Evolutionary conservation across 768 basidiomycete genomes (phyloP).

Genomic region (Gymnopilus dilepis): DNA sequence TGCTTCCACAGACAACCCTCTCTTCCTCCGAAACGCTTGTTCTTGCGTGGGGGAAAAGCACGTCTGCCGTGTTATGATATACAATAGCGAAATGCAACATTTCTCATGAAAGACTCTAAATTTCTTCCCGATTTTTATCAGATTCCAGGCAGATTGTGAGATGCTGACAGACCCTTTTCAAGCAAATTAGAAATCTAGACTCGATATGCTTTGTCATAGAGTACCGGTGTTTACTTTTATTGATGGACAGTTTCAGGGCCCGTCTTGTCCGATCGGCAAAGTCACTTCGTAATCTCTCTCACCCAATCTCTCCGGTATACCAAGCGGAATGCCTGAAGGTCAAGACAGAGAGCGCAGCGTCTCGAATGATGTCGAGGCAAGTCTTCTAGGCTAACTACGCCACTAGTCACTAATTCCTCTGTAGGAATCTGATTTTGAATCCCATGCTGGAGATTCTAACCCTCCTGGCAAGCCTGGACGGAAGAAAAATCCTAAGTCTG

Average conservation of each 20-base stretch:
- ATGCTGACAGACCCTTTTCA: too few species aligned
- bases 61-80: too few species aligned
- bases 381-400: conserved; percentile 14
- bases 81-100: too few species aligned
- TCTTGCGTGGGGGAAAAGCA: too few species aligned
- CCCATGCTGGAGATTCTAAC: conserved; percentile 47
- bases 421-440: conserved; percentile 75
- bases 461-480: conserved; percentile 71
- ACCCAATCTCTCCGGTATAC: conserved; percentile 41
- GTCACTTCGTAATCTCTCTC: conserved; percentile 48
- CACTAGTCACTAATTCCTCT: conserved; percentile 8
- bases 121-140: too few species aligned
- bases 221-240: conserved; percentile 26
- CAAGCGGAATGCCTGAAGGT: conserved; percentile 51
- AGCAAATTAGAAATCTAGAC: background rate
- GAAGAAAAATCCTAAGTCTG: conserved; percentile 91
- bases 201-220: conserved; percentile 8
- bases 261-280: conserved; percentile 22
- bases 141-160: too few species aligned
- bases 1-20: too few species aligned
- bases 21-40: too few species aligned
- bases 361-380: conserved; percentile 64
- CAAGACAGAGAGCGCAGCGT: conserved; percentile 64
- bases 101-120: too few species aligned
- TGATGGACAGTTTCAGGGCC: conserved; percentile 17